Percentiles rank a stretch among this genome's conserved stretches.
These are phyloP conservation scores for Scytalidium sp. DNA, from an alignment of 2,329 filamentous ascomycete genomes.

Conservation along the genomic window DNA sequence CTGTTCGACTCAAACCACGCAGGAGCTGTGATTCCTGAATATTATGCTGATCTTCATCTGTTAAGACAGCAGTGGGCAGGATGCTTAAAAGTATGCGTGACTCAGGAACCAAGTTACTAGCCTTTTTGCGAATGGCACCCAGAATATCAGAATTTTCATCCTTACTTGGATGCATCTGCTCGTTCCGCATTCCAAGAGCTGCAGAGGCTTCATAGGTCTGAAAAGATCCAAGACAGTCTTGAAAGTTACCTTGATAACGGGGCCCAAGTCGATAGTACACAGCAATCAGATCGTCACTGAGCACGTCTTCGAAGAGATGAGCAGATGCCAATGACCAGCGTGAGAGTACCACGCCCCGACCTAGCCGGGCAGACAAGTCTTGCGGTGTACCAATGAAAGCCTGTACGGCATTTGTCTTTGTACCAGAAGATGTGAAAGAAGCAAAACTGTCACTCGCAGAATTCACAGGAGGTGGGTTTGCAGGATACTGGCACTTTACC, in stretches of 20 bases:
- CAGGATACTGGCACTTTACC: slow-evolving; percentile 83
- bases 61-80: slow-evolving; percentile 74
- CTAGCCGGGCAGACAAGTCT: slow-evolving; percentile 75
- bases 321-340: slow-evolving; percentile 89
- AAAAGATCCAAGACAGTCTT: slow-evolving; percentile 92
- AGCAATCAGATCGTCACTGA: slow-evolving; percentile 88
- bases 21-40: slow-evolving; percentile 72
- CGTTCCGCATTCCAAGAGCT: slow-evolving; percentile 84
- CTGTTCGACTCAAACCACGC: slow-evolving; percentile 70
- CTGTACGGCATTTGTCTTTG: slow-evolving; percentile 69
- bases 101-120: slow-evolving; percentile 78
- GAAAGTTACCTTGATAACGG: slow-evolving; percentile 92
- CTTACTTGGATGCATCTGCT: slow-evolving; percentile 83
- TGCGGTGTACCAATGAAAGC: slow-evolving; percentile 91
- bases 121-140: slow-evolving; percentile 81
- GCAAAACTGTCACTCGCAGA: slow-evolving; percentile 66
- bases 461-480: slow-evolving; percentile 64
- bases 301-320: slow-evolving; percentile 79
- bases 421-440: slow-evolving; percentile 57
- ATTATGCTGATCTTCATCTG: slow-evolving; percentile 73
- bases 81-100: slow-evolving; percentile 79
- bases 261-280: slow-evolving; percentile 89
- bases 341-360: slow-evolving; percentile 69
- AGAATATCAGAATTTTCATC: slow-evolving; percentile 91
- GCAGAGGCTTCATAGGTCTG: slow-evolving; percentile 96